Evolutionary conservation across 176 grass and related monocot species (phyloP), one percentile per base, ranked within the genome.

Genomic region (Oryza australiensis): DNA sequence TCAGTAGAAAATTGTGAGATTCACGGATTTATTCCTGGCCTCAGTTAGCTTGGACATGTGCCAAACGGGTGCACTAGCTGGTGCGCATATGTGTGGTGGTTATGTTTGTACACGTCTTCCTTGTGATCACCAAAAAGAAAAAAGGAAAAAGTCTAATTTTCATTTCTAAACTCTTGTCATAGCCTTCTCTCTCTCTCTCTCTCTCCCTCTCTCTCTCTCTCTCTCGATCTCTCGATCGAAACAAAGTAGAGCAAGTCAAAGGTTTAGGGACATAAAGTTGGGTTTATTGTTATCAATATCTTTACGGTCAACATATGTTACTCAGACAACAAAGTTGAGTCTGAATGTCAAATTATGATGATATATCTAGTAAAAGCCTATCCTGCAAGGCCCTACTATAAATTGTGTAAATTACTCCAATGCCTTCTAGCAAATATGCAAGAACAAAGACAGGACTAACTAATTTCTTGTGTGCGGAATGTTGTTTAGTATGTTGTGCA

Each of bases 341-440:
- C 14, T 55, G 18, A 55, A 55, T 16, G 16, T 22, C 10, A 55
- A 55, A 7, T 22, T 5, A 20, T 55, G 18, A 55, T 55, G 15
- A 18, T 22, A 51, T 5, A 22, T 22, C 78, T 80, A 27, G 13
- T 70, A 53, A 80, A 57, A 59, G 29, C 32, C 53, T 37, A 22
- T 33, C 14, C 28, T 7, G 46, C 20, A 78, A 18, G 30, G 29
- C 11, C 59, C 22, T 88, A 59, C 11, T 68, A 20, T 57, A 51
- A 53, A 66, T 13, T 73, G 51, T 70, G 45, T 45, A 66, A 49
- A 57, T 66, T 83, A 43, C 26, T 68, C 26, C 53, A 20, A 79
- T 33, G 32, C 33, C 24, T 78, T 78, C 16, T 66, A 46, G 57
- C 67, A 73, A 59, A 83, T 14, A 78, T 73, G 45, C 26, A 79